Evolutionary conservation across 257 asterid genomes (phyloP).

Genomic region (Linderniella brevidens): DNA sequence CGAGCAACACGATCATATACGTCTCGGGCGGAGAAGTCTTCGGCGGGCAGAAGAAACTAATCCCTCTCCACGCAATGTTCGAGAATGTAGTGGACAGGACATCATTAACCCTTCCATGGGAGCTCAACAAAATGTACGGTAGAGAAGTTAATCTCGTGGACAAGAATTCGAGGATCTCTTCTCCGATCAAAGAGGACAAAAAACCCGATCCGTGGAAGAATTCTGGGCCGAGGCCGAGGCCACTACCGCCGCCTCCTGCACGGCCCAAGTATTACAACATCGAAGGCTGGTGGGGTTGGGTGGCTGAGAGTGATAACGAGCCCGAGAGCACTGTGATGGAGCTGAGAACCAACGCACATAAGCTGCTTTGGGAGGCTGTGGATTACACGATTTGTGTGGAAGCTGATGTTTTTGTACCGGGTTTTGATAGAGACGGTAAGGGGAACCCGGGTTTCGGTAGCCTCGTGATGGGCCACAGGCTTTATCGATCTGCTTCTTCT

Average conservation of each 20-base stretch:
- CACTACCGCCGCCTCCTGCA: conserved; percentile 92
- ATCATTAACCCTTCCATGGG: conserved; percentile 64
- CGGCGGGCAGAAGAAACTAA: conserved; percentile 89
- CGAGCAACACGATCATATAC: conserved; percentile 71
- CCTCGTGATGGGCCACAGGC: conserved; percentile 83
- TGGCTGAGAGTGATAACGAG: conserved; percentile 91
- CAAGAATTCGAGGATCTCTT: conserved; percentile 24
- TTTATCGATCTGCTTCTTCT: conserved; percentile 48
- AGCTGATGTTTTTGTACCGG: conserved; percentile 77
- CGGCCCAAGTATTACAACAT: conserved; percentile 67
- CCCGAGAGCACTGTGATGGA: conserved; percentile 91
- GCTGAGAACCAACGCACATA: conserved; percentile 83
- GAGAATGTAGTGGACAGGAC: conserved; percentile 89
- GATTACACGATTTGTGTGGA: conserved; percentile 71
- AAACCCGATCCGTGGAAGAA: conserved; percentile 40
- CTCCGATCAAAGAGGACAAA: conserved; percentile 31
- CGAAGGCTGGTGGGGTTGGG: conserved; percentile 99
- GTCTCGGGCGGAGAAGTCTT: conserved; percentile 91
- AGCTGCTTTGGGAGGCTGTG: conserved; percentile 85
- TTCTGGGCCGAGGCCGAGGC: conserved; percentile 75
- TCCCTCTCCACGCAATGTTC: conserved; percentile 88
- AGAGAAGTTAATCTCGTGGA: conserved; percentile 72
- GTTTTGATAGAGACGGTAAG: conserved; percentile 86
- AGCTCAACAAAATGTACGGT: conserved; percentile 59
- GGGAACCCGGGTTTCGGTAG: conserved; percentile 88